A percentile compares a stretch with the other conserved stretches of the same genome.
Conservation (phyloP, 1,284 basidiomycete genomes). For the Gomphus bonarii region DNA sequence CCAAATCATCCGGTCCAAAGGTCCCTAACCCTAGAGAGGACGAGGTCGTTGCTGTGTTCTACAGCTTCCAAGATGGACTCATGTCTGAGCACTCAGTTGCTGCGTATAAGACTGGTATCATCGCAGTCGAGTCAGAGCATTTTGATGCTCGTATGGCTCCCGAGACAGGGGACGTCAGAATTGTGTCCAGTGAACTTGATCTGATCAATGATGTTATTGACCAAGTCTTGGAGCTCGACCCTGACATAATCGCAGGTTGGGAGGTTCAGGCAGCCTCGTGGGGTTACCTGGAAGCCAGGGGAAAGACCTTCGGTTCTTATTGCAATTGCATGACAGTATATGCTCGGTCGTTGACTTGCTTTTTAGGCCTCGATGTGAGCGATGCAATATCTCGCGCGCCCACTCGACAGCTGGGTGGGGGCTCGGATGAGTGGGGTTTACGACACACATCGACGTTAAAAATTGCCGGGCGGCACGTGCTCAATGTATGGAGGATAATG, state of each 20-base stretch:
- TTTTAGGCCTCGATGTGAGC: constrained; percentile 48
- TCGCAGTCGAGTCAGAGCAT: constrained; percentile 40
- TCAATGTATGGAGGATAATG: constrained; percentile 92
- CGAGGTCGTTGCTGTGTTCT: constrained; percentile 64
- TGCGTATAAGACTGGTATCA: constrained; percentile 42
- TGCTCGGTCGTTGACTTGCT: constrained; percentile 1
- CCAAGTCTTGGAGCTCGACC: constrained; percentile 70
- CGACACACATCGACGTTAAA: constrained; percentile 77
- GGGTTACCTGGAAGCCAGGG: constrained; percentile 81
- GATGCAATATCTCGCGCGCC: constrained; percentile 66
- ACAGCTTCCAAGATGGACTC: constrained; percentile 43
- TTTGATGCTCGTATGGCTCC: constrained; percentile 22
- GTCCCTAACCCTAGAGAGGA: constrained; percentile 69
- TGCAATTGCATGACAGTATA: background rate
- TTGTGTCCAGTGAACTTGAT: constrained; percentile 69
- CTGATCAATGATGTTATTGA: constrained; percentile 77
- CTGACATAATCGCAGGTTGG: constrained; percentile 89
- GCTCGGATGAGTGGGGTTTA: constrained; percentile 62
- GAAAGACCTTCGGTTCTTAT: constrained; percentile 46
- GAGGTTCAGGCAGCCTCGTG: constrained; percentile 84
- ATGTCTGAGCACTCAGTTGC: constrained; percentile 25
- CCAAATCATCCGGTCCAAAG: constrained; percentile 49
- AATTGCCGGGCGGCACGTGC: constrained; percentile 79
- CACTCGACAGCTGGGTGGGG: constrained; percentile 25
- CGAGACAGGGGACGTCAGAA: constrained; percentile 28